A percentile compares a stretch with the other conserved stretches of the same genome.
phyloP scores from a whole-genome alignment of 441 rosid species.

The Erysimum cheiri region DNA sequence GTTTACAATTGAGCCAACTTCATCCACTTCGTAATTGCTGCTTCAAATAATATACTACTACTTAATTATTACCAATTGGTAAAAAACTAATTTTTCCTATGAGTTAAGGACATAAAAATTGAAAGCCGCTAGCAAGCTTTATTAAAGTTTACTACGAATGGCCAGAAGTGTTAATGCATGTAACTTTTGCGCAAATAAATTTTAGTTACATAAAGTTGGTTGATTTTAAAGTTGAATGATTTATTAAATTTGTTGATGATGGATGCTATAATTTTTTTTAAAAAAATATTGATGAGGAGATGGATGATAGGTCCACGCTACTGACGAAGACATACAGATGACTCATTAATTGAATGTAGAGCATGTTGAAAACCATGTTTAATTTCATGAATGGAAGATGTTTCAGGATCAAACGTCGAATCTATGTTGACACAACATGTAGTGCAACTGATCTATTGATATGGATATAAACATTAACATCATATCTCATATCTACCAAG shows the following conservation, averaged over 20 bases:
- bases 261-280: not conserved
- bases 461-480: not conserved
- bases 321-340: not conserved
- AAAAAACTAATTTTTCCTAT: not conserved
- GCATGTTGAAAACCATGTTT: not conserved
- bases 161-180: no score
- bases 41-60: not conserved
- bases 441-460: not conserved
- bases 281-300: no score
- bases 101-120: not conserved
- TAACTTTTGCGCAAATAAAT: no score
- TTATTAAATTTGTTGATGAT: not conserved
- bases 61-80: no score
- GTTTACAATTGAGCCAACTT: not conserved
- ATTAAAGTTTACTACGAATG: not conserved
- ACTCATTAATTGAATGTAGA: not conserved
- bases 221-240: not conserved
- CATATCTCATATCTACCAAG: not conserved
- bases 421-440: not conserved
- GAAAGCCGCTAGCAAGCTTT: conserved; percentile 5
- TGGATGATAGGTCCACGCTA: no score
- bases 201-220: no score
- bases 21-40: conserved; percentile 25
- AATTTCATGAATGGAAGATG: not conserved
- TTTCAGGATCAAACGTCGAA: not conserved